These are phyloP conservation scores for Immersiella caudata DNA, from an alignment of 495 filamentous ascomycete genomes.

Conservation along the genomic window DNA sequence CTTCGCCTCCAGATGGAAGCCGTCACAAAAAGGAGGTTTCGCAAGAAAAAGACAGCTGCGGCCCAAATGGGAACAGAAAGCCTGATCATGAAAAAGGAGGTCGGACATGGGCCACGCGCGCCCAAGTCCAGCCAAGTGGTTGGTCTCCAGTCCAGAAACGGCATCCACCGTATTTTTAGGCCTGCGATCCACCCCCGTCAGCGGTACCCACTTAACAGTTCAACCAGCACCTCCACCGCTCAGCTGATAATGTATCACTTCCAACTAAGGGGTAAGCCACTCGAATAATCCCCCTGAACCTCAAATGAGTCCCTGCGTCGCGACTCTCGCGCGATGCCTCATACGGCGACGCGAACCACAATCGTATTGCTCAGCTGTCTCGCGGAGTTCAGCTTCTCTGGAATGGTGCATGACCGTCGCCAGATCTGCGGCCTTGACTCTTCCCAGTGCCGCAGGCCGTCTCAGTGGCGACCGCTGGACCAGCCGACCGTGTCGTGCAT, in stretches of 20 bases:
- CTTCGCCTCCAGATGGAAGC: conserved; percentile 12
- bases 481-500: not conserved
- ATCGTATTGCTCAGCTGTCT: not conserved
- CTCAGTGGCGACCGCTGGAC: not conserved
- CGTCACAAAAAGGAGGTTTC: conserved; percentile 12
- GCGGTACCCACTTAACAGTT: not conserved
- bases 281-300: conserved; percentile 4
- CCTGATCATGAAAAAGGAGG: conserved; percentile 15
- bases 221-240: not conserved
- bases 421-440: too few relatives aligned
- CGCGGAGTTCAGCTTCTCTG: not conserved
- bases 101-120: conserved; percentile 13
- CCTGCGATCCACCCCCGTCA: not conserved
- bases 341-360: not conserved
- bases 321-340: not conserved
- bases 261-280: not conserved
- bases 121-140: conserved; percentile 9
- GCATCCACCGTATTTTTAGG: conserved; percentile 20
- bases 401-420: too few relatives aligned
- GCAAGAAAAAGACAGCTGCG: not conserved
- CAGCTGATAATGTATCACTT: not conserved
- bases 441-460: not conserved
- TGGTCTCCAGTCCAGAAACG: conserved; percentile 1
- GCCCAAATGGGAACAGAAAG: not conserved
- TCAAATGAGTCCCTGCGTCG: conserved; percentile 8